Evolutionary conservation across 1,139 yeast species (phyloP), one percentile per base, ranked within the genome.

Genomic region (Yamadazyma atlantica): DNA sequence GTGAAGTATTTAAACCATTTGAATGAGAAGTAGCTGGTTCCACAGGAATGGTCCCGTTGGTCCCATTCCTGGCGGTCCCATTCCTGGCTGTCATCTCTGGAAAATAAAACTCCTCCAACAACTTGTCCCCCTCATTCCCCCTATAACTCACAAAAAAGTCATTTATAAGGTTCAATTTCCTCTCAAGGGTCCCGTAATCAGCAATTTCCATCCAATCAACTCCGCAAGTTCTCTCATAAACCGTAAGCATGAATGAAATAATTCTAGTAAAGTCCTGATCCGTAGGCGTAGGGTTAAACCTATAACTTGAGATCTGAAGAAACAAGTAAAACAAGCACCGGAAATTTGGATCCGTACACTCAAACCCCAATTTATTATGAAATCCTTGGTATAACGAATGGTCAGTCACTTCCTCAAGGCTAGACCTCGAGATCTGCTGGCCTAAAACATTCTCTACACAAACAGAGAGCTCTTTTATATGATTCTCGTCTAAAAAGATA

Each of bases 281-380:
- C 4, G 28, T 31, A 11, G 46, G 41, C 18, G 41, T 34, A 1
- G 50, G 36, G 13, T 23, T 37, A 16, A 35, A 32, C 21, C 29
- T 36, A 15, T 8, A 30, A 11, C 36, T 19, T 3, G 37, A 13
- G 2, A 48, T 34, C 24, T 49, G 53, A 5, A 49, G 38, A 23
- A 47, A 41, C 17, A 49, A n/a, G 31, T 49, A 47, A 24, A 48
- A 45, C 14, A 47, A 32, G 26, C 38, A 40, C 14, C 22, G 40
- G 32, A 48, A 43, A 26, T 40, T 41, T 5, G 23, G 2, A 35
- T 48, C 51, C 27, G 30, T 37, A 25, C 42, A 27, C 25, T 41
- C 39, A 12, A 48, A 38, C 5, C 45, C 48, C 39, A 36, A 40
- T 10, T 12, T 18, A 16, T 33, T 41, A 25, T 38, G 46, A 30